Evolutionary conservation across 2,329 filamentous ascomycete genomes (phyloP).

Genomic region (Daldinia sp.): DNA sequence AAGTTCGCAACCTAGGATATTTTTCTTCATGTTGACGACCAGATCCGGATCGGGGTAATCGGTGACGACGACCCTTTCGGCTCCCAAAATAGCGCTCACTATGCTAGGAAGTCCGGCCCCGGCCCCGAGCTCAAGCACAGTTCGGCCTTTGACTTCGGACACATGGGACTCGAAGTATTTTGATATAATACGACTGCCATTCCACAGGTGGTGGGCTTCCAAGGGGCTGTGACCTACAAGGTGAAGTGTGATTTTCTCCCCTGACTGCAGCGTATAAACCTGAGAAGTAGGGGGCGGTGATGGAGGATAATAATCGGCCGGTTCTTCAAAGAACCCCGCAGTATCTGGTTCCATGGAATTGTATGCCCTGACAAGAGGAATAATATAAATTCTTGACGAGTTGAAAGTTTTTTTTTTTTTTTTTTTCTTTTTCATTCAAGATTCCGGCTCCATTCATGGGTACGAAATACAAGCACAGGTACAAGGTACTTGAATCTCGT

Average conservation of each 20-base stretch:
- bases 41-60: conserved; percentile 90
- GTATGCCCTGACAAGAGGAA: background rate
- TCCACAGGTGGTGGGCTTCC: conserved; percentile 93
- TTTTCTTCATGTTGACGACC: conserved; percentile 82
- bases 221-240: conserved; percentile 89
- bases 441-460: conserved; percentile 1
- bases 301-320: conserved; percentile 81
- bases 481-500: background rate
- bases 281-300: conserved; percentile 81
- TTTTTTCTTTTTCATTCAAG: conserved; percentile 18
- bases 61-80: conserved; percentile 79
- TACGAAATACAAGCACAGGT: background rate
- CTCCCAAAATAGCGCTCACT: conserved; percentile 79
- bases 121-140: conserved; percentile 90
- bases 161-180: conserved; percentile 80
- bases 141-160: conserved; percentile 71
- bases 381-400: conserved; percentile 5
- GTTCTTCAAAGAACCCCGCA: conserved; percentile 77
- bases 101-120: conserved; percentile 88
- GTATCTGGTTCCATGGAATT: conserved; percentile 42
- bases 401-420: background rate
- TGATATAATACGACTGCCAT: conserved; percentile 83
- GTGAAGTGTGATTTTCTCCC: conserved; percentile 74
- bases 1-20: conserved; percentile 71
- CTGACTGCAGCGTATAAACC: conserved; percentile 76